A percentile compares a stretch with the other conserved stretches of the same genome.
phyloP scores from a whole-genome alignment of 2,329 filamentous ascomycete genomes.

The Zymoseptoria crescenta region DNA sequence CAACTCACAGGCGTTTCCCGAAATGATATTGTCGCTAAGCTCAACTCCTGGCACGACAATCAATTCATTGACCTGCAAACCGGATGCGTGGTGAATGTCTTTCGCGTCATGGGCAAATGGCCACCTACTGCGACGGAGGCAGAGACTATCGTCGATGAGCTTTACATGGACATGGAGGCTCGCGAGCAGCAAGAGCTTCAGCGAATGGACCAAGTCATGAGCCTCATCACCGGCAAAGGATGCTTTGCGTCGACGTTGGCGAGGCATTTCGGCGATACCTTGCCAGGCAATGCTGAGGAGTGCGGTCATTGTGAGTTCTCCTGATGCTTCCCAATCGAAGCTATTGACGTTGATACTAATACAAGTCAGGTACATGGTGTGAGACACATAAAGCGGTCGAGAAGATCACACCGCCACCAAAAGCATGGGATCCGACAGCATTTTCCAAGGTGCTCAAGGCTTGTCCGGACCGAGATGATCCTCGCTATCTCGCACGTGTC shows the following conservation, averaged over 20 bases:
- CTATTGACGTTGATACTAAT: not conserved
- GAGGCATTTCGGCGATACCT: conserved; percentile 49
- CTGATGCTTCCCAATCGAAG: not conserved
- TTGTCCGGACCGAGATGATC: conserved; percentile 47
- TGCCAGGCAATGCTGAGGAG: conserved; percentile 36
- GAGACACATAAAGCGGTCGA: conserved; percentile 28
- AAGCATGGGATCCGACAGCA: conserved; percentile 32
- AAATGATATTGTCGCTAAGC: conserved; percentile 44
- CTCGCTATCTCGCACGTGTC: conserved; percentile 51
- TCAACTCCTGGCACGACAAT: conserved; percentile 47
- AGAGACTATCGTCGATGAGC: conserved; percentile 37
- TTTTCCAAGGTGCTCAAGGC: conserved; percentile 40
- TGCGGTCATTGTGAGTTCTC: conserved; percentile 42
- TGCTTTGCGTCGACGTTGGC: conserved; percentile 50
- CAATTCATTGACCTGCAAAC: conserved; percentile 46
- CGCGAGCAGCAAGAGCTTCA: conserved; percentile 49
- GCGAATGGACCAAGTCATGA: conserved; percentile 44
- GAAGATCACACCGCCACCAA: conserved; percentile 34
- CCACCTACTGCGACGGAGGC: conserved; percentile 36
- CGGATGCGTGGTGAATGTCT: conserved; percentile 47
- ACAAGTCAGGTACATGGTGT: conserved; percentile 38
- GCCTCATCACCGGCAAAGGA: conserved; percentile 44
- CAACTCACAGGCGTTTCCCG: conserved; percentile 32
- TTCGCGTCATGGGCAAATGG: conserved; percentile 44
- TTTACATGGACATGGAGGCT: conserved; percentile 45